These are phyloP conservation scores for Hordeum pubiflorum DNA, from an alignment of 202 grass and related monocot genomes.

Conservation along the genomic window DNA sequence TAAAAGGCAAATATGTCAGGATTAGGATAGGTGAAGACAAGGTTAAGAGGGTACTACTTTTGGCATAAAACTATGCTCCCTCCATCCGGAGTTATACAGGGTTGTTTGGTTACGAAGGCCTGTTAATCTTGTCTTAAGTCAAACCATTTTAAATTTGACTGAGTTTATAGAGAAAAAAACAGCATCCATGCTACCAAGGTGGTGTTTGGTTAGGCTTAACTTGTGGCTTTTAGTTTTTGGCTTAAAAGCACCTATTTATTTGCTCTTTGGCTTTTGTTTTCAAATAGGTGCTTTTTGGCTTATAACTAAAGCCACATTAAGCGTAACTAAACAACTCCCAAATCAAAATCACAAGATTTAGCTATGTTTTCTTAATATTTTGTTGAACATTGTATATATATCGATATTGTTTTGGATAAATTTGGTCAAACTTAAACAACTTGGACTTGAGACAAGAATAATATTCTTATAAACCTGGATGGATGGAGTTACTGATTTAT, in stretches of 20 bases:
- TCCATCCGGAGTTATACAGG: background rate
- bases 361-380: too few species aligned
- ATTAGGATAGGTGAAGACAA: conserved; percentile 38
- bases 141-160: background rate
- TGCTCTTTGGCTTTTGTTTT: background rate
- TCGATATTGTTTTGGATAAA: too few species aligned
- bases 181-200: background rate
- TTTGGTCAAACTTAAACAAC: background rate
- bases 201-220: too few species aligned
- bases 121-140: background rate
- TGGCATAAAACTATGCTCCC: conserved; percentile 24
- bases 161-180: background rate
- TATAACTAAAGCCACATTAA: background rate
- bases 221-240: background rate
- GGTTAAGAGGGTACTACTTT: conserved; percentile 17
- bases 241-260: background rate
- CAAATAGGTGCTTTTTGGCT: background rate
- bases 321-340: background rate
- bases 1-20: conserved; percentile 28
- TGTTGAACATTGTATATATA: too few species aligned
- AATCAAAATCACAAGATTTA: background rate
- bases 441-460: background rate
- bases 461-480: background rate
- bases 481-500: conserved; percentile 3
- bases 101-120: background rate